phyloP scores from a whole-genome alignment of 306 rosid species.

The Lathyrus oleraceus region DNA sequence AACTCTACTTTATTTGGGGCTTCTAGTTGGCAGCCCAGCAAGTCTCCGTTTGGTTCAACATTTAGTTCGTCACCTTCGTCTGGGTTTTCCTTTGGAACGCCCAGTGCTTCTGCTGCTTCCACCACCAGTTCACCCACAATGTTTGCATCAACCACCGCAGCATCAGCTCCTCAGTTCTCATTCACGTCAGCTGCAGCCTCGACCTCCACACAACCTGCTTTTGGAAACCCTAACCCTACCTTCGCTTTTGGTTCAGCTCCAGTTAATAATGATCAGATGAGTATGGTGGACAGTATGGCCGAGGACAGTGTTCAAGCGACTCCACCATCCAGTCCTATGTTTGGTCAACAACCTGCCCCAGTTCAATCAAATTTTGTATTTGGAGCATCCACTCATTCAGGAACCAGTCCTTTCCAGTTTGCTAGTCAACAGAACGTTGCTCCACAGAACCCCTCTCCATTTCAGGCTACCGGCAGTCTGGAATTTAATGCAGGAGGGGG shows the following conservation, averaged over 20 bases:
- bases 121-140: constrained; percentile 40
- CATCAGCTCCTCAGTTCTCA: constrained; percentile 56
- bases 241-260: constrained; percentile 51
- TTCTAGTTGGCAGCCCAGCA: constrained; percentile 59
- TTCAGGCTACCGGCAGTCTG: constrained; percentile 75
- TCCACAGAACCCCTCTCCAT: constrained; percentile 63
- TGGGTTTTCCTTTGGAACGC: constrained; percentile 39
- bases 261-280: constrained; percentile 68
- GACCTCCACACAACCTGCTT: constrained; percentile 57
- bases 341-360: constrained; percentile 52
- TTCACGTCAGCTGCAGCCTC: constrained; percentile 54
- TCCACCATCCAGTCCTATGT: constrained; percentile 43
- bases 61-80: constrained; percentile 39
- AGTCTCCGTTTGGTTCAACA: constrained; percentile 54
- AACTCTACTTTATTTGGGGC: constrained; percentile 47
- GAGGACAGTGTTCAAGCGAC: constrained; percentile 71
- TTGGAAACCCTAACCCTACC: constrained; percentile 51
- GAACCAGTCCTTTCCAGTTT: constrained; percentile 58
- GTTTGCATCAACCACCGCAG: constrained; percentile 56
- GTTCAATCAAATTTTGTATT: constrained; percentile 61
- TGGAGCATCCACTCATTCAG: constrained; percentile 53
- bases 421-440: constrained; percentile 54
- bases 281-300: constrained; percentile 91
- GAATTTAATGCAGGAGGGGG: constrained; percentile 60
- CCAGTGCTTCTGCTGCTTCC: constrained; percentile 42